Evolutionary conservation across 2,329 filamentous ascomycete species (phyloP).

Genomic region (Fulvia fulva): DNA sequence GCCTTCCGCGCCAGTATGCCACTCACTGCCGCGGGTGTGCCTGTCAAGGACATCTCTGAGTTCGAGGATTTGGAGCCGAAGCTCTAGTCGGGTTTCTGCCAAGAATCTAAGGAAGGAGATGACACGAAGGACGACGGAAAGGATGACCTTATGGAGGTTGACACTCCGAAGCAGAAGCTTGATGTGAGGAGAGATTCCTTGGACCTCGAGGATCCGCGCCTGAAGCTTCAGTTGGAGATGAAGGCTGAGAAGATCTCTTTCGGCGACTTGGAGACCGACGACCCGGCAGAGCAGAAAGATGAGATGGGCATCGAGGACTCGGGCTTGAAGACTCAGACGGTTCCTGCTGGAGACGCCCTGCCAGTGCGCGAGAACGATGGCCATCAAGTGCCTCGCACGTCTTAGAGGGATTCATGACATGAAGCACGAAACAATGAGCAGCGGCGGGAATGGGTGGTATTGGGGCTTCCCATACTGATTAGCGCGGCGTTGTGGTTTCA

Average conservation of each 20-base stretch:
- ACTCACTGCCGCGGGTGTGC: slow-evolving; percentile 67
- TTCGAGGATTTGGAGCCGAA: slow-evolving; percentile 86
- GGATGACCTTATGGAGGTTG: not conserved
- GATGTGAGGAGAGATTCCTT: not conserved
- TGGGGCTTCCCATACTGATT: not conserved
- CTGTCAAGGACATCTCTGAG: slow-evolving; percentile 71
- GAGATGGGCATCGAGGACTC: not conserved
- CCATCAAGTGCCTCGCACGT: too few species aligned
- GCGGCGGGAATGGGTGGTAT: not conserved
- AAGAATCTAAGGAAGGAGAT: not conserved
- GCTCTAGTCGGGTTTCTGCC: slow-evolving; percentile 42
- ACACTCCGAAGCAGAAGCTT: not conserved
- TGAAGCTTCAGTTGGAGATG: too few species aligned
- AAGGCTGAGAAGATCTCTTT: too few species aligned
- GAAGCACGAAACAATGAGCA: not conserved
- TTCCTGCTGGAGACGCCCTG: too few species aligned
- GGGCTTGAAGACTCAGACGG: too few species aligned
- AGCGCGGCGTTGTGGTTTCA: not conserved
- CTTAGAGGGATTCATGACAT: not conserved
- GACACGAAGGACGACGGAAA: not conserved
- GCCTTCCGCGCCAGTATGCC: slow-evolving; percentile 73
- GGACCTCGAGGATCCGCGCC: too few species aligned
- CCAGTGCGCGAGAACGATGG: too few species aligned
- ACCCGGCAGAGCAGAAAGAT: too few species aligned
- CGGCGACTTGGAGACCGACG: too few species aligned